Evolutionary conservation across 495 filamentous ascomycete species (phyloP).

Genomic region (Aspergillus ellipticus): DNA sequence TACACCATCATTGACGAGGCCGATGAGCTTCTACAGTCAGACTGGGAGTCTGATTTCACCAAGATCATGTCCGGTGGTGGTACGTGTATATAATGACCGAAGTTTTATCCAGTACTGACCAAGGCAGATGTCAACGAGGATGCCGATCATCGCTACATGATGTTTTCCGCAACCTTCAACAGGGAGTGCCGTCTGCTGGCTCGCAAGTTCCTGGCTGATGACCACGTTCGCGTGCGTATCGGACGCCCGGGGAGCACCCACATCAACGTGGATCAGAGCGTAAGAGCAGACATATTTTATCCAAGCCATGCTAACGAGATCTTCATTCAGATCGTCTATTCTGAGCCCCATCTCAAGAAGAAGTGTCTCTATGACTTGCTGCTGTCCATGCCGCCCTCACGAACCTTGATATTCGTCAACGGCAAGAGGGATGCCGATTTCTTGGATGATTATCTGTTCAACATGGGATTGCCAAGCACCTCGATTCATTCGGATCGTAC

Average conservation of each 20-base stretch:
- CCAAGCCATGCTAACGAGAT: not conserved
- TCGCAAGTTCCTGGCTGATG: conserved; percentile 62
- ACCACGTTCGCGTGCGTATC: conserved; percentile 74
- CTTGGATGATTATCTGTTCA: conserved; percentile 83
- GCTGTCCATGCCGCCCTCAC: conserved; percentile 57
- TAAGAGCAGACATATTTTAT: conserved; percentile 14
- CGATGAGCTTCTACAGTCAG: conserved; percentile 77
- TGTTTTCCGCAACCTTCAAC: conserved; percentile 94
- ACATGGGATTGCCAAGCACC: conserved; percentile 70
- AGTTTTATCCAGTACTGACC: conserved; percentile 10
- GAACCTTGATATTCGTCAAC: conserved; percentile 94
- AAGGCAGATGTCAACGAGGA: conserved; percentile 65
- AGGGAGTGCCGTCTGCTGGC: conserved; percentile 72
- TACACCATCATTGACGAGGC: conserved; percentile 92
- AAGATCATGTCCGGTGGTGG: conserved; percentile 74
- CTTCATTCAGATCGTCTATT: conserved; percentile 51
- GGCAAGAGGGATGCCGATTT: conserved; percentile 68
- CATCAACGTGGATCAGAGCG: conserved; percentile 70
- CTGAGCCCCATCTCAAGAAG: conserved; percentile 60
- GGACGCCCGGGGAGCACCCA: conserved; percentile 81
- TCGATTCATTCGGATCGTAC: conserved; percentile 86
- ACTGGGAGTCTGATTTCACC: conserved; percentile 69
- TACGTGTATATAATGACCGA: conserved; percentile 36
- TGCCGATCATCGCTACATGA: conserved; percentile 76
- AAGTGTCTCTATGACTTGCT: conserved; percentile 70